Evolutionary conservation across 257 asterid species (phyloP).

Genomic region (Fraxinus pennsylvanica): DNA sequence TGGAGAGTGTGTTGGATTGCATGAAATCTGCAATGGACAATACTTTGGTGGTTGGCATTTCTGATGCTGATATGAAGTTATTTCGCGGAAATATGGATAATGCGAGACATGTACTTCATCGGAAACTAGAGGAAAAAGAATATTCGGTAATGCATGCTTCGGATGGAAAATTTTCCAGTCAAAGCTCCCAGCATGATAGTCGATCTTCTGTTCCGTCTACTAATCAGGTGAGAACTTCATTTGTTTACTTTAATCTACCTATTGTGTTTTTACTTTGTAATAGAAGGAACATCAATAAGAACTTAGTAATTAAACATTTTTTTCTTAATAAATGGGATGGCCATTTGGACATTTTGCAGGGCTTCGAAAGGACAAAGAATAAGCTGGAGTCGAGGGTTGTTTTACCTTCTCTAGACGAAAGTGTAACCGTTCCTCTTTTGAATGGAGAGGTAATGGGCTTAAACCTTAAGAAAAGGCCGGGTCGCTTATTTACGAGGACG

Average conservation of each 20-base stretch:
- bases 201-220: constrained; percentile 22
- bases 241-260: no score
- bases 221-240: constrained; percentile 39
- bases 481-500: constrained; percentile 33
- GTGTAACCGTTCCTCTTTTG: constrained; percentile 58
- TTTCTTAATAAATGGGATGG: constrained; percentile 2
- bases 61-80: constrained; percentile 47
- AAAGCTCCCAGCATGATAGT: constrained; percentile 27
- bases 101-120: constrained; percentile 42
- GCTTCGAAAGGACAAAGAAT: constrained; percentile 26
- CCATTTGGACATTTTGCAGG: constrained; percentile 44
- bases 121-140: constrained; percentile 35
- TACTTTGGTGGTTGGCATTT: constrained; percentile 34
- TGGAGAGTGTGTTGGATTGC: constrained; percentile 48
- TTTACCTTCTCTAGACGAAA: constrained; percentile 28
- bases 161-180: constrained; percentile 24
- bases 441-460: constrained; percentile 52
- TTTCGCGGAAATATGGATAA: constrained; percentile 45
- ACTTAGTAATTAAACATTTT: background rate
- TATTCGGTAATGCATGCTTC: constrained; percentile 12
- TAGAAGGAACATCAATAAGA: background rate
- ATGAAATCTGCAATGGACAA: constrained; percentile 40
- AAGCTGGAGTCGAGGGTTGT: constrained; percentile 23
- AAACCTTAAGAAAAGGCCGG: constrained; percentile 36
- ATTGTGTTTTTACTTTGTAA: background rate